Base-by-base conservation (phyloP, 2,329 filamentous ascomycete species). In the Metarhizium anisopliae region DNA sequence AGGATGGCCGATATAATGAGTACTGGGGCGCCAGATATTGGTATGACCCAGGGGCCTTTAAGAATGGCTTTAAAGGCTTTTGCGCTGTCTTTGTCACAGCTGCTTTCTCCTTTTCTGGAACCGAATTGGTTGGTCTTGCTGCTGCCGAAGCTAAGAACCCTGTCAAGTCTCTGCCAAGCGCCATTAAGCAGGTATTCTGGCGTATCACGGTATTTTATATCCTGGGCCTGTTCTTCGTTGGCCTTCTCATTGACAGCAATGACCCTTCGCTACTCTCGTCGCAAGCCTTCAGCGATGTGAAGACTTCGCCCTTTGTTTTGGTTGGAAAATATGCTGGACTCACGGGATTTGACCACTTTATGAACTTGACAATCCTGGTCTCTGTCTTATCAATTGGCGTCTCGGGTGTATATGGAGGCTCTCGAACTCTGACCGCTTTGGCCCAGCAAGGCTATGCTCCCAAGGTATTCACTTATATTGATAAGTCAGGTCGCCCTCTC, bases 121-220 rank as follows among this genome's bases (percentile, higher is more conserved):
- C 86, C 0, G 87, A 90, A 65, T 74, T 89, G 2, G 86, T 90
- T 10, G 55, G 57, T 32, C 57, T 59, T 16, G 57, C 57, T 4
- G 57, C 57, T 5, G 57, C 57, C 13, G 87, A 91, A 69, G 82
- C 86, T 0, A 71, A 74, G 10, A 89, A 89, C 64, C 87, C 87
- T 0, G 78, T 82, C 56, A 85, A 88, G 65, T 82, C 86, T 0
- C 78, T 96, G 1, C 91, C 91, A 0, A 85, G 83, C 2, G 91
- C 91, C 5, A 85, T 93, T 64, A 95, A 94, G 74, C 90, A 95
- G 67, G 89, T 81, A 36, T 81, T 81, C 57, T 81, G 78, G 78
- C 77, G 79, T 61, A 81, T 81, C 58, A 79, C 75, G 0, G 65
- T 81, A 59, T 82, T 82, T 60, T 82, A 82, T 59, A 68, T 82